phyloP scores from a whole-genome alignment of 768 basidiomycete genomes.

The Rhizopogon sp. region DNA sequence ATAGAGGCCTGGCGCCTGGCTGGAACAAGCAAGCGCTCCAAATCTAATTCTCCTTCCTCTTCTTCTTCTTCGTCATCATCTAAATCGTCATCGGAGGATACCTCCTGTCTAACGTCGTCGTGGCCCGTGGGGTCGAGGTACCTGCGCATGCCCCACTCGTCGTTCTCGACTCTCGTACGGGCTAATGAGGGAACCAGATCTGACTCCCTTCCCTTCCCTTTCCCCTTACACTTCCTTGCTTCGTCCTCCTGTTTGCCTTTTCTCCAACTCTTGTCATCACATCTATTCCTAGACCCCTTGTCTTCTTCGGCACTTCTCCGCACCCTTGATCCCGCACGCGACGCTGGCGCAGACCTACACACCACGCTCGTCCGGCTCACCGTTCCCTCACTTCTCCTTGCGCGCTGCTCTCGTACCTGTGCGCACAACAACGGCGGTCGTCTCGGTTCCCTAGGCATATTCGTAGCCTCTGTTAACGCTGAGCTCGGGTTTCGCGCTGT shows the following conservation, averaged over 20 bases:
- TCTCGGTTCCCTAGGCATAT: conserved; percentile 13
- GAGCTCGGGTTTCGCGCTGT: conserved; percentile 20
- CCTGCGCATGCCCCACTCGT: conserved; percentile 40
- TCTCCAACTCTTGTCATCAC: conserved; percentile 18
- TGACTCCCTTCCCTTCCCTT: conserved; percentile 19
- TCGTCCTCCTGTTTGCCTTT: conserved; percentile 10
- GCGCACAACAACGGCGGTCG: conserved; percentile 29
- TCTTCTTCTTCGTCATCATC: conserved; percentile 38
- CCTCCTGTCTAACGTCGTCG: conserved; percentile 2
- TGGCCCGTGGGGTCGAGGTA: conserved; percentile 18
- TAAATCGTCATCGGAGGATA: conserved; percentile 19
- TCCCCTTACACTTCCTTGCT: conserved; percentile 18
- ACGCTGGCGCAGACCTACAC: conserved; percentile 68
- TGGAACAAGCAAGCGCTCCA: conserved; percentile 63
- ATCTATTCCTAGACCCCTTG: conserved; percentile 10
- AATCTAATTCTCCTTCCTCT: conserved; percentile 55
- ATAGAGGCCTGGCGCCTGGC: conserved; percentile 73
- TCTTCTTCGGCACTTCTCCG: conserved; percentile 20
- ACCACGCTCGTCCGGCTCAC: conserved; percentile 54
- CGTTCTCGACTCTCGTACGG: conserved; percentile 56
- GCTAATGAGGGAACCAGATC: conserved; percentile 55
- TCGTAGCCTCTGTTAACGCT: conserved; percentile 21
- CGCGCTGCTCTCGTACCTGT: conserved; percentile 28
- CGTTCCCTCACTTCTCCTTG: conserved; percentile 21
- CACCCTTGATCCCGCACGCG: conserved; percentile 48